phyloP scores from a whole-genome alignment of 805 yeast genomes.

The Wickerhamiella slavikovae region DNA sequence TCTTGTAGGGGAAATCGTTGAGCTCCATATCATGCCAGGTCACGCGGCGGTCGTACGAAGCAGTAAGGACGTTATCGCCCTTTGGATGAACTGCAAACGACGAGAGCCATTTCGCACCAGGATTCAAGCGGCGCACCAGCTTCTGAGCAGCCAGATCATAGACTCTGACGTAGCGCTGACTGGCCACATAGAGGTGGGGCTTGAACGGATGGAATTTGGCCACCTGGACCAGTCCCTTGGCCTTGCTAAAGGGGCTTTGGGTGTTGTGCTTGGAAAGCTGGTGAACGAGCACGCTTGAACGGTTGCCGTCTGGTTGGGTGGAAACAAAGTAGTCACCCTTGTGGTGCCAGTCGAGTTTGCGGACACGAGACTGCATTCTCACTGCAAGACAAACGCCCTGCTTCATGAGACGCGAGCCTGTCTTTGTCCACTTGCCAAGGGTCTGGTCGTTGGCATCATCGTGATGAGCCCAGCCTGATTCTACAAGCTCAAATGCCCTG shows the following conservation, averaged over 20 bases:
- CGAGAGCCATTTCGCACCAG: conserved; percentile 92
- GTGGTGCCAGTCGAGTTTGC: conserved; percentile 84
- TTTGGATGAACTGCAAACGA: conserved; percentile 86
- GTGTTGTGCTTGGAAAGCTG: conserved; percentile 86
- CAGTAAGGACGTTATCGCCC: conserved; percentile 85
- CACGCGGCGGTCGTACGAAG: conserved; percentile 85
- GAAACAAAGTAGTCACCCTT: conserved; percentile 93
- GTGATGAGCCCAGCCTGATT: conserved; percentile 81
- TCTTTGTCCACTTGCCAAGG: conserved; percentile 60
- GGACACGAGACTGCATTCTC: conserved; percentile 42
- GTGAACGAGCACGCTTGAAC: conserved; percentile 79
- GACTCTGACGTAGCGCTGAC: conserved; percentile 79
- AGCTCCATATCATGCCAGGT: conserved; percentile 95
- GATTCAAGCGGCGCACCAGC: conserved; percentile 63
- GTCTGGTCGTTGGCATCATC: conserved; percentile 15
- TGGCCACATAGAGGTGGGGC: conserved; percentile 83
- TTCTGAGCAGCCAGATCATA: conserved; percentile 80
- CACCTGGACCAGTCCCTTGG: conserved; percentile 87
- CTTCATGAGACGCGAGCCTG: conserved; percentile 35
- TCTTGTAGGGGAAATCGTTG: conserved; percentile 77
- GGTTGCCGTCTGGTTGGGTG: conserved; percentile 84
- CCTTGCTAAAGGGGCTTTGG: conserved; percentile 84
- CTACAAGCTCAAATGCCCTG: conserved; percentile 54
- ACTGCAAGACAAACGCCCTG: conserved; percentile 59
- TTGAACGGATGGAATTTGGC: conserved; percentile 93